Evolutionary conservation across 2,329 filamentous ascomycete genomes (phyloP).

Genomic region (Alternaria arbusti): DNA sequence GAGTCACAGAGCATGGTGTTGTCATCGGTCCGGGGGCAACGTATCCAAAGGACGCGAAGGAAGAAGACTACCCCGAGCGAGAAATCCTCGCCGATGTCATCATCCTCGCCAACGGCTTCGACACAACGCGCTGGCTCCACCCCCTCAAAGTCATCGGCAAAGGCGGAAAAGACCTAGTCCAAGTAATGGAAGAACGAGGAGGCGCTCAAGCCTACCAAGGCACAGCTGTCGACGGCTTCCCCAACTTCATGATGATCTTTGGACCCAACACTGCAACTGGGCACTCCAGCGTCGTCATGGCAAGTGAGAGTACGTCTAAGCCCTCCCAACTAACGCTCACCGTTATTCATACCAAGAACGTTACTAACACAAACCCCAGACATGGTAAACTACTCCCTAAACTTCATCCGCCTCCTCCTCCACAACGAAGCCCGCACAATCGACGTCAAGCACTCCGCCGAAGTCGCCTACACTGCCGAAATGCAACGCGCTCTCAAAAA

Average conservation of each 20-base stretch:
- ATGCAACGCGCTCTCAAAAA: constrained; percentile 53
- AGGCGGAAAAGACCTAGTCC: constrained; percentile 56
- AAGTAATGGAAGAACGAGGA: constrained; percentile 65
- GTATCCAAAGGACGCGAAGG: constrained; percentile 52
- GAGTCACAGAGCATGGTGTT: constrained; percentile 58
- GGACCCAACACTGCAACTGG: constrained; percentile 70
- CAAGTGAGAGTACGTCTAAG: constrained; percentile 56
- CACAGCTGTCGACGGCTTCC: constrained; percentile 61
- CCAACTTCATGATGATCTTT: constrained; percentile 70
- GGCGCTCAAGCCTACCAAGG: constrained; percentile 68
- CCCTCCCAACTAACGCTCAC: neutral
- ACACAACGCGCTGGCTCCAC: constrained; percentile 61
- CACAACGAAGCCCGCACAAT: constrained; percentile 92
- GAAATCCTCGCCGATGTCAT: constrained; percentile 66
- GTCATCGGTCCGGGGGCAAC: constrained; percentile 58
- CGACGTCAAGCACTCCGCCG: constrained; percentile 81
- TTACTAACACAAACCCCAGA: constrained; percentile 34
- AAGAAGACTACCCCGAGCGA: constrained; percentile 38
- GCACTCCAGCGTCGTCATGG: constrained; percentile 66
- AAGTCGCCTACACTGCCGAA: constrained; percentile 63
- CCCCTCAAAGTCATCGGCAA: constrained; percentile 61
- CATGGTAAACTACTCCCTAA: constrained; percentile 65
- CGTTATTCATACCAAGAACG: no score
- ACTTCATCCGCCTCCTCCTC: constrained; percentile 67
- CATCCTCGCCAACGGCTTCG: constrained; percentile 67